Percentiles rank a stretch among this genome's conserved stretches.
Conservation (phyloP, 2,329 filamentous ascomycete genomes). For the Fulvia fulva region DNA sequence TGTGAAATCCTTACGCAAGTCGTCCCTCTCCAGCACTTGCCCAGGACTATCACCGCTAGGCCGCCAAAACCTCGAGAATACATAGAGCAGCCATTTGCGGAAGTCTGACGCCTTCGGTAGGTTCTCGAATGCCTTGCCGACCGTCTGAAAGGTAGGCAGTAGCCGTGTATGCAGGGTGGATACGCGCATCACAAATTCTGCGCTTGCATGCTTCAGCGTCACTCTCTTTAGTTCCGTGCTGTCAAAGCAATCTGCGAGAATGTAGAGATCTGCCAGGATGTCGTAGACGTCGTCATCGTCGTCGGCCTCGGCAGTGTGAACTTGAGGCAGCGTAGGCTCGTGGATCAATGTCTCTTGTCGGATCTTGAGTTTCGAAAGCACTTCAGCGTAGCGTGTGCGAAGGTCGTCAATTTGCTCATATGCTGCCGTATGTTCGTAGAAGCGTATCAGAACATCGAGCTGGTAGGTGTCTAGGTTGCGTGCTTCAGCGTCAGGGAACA, state of each 20-base stretch:
- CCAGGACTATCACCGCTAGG: background rate
- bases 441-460: background rate
- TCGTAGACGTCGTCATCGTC: background rate
- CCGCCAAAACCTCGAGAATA: background rate
- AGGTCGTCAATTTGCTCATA: background rate
- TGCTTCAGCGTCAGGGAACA: background rate
- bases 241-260: conserved; percentile 10
- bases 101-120: background rate
- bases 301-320: background rate
- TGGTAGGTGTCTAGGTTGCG: conserved; percentile 6
- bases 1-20: background rate
- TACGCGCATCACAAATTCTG: background rate
- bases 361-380: background rate
- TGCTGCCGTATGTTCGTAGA: background rate
- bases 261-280: background rate
- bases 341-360: background rate
- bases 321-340: background rate
- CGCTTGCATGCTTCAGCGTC: background rate
- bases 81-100: background rate
- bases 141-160: background rate
- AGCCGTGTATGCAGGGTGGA: background rate
- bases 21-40: background rate
- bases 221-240: background rate
- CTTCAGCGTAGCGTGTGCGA: background rate
- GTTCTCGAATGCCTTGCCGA: background rate